Evolutionary conservation across 2,329 filamentous ascomycete genomes (phyloP), one percentile per base, ranked within the genome.

Genomic region (Fusarium sambucinum): DNA sequence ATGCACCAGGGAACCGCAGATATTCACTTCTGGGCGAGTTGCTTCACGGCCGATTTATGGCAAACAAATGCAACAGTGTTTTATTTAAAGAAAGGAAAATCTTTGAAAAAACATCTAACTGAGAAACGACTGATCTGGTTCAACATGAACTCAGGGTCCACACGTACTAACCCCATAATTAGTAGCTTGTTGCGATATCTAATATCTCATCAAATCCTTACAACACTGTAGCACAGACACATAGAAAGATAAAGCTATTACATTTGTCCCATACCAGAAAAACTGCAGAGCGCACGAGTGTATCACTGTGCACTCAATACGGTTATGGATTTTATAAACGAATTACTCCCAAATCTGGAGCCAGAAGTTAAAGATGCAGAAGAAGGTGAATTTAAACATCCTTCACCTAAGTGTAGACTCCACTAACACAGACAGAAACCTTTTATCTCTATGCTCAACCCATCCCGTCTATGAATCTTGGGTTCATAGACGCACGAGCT

Each of bases 371-470:
- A 81, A 25, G 84, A 86, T 64, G 76, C 81, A 3, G 84, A 86
- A 66, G 83, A 86, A 80, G 83, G 84, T 79, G 55, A 33, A 25
- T 32, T 25, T 40, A 42, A 37, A 37, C 14, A 23, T 23, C 25
- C 19, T 33, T 25, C 27, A 41, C 65, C 63, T 38, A 13, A 38
- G 19, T 13, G 27, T 32, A 52, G 17, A 30, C n/a, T 44, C 47
- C 32, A 63, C 55, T 52, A 55, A 65, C 35, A 42, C 27, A n/a
- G 17, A 37, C 37, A 97, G 95, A 98, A 81, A 92, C 93, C 6
- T 97, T 97, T 75, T 81, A 94, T 37, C 85, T 97, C 56, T 97
- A 97, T 82, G 90, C 93, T 42, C 89, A 91, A 76, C 81, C 88
- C 19, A 87, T 93, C 27, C 89, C 91, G 0, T 91, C 91, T 14